These are phyloP conservation scores for Magnusiomyces suaveolens DNA, from an alignment of 1,139 yeast species.

Conservation along the genomic window DNA sequence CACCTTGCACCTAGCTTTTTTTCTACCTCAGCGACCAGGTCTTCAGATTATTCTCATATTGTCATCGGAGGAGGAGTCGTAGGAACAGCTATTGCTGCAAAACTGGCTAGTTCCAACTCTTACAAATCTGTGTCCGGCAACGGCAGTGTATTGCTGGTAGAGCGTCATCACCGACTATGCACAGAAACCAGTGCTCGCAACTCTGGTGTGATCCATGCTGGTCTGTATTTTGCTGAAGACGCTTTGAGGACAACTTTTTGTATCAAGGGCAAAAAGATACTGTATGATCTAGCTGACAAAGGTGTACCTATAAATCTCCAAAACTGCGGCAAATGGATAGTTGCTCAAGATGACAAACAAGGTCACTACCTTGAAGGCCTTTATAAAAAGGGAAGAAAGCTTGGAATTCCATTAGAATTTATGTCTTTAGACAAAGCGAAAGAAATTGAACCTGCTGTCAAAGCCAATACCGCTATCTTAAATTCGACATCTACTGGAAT, in stretches of 20 bases:
- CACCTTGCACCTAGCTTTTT: conserved; percentile 1
- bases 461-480: conserved; percentile 52
- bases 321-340: conserved; percentile 73
- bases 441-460: conserved; percentile 52
- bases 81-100: conserved; percentile 74
- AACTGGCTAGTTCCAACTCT: conserved; percentile 37
- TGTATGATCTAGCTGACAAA: conserved; percentile 45
- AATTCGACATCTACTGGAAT: conserved; percentile 84
- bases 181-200: conserved; percentile 78
- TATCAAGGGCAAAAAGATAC: conserved; percentile 58
- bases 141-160: conserved; percentile 53
- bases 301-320: conserved; percentile 46
- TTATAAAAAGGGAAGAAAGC: conserved; percentile 39
- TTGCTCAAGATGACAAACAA: conserved; percentile 66
- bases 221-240: conserved; percentile 65
- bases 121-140: conserved; percentile 16
- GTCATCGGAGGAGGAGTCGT: conserved; percentile 85
- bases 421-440: conserved; percentile 40
- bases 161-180: conserved; percentile 56
- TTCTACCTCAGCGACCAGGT: conserved; percentile 6
- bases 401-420: conserved; percentile 52
- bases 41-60: conserved; percentile 60
- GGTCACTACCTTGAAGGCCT: conserved; percentile 48
- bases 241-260: conserved; percentile 63
- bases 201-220: conserved; percentile 91